Evolutionary conservation across 2,329 filamentous ascomycete species (phyloP).

Genomic region (Colletotrichum aenigma): DNA sequence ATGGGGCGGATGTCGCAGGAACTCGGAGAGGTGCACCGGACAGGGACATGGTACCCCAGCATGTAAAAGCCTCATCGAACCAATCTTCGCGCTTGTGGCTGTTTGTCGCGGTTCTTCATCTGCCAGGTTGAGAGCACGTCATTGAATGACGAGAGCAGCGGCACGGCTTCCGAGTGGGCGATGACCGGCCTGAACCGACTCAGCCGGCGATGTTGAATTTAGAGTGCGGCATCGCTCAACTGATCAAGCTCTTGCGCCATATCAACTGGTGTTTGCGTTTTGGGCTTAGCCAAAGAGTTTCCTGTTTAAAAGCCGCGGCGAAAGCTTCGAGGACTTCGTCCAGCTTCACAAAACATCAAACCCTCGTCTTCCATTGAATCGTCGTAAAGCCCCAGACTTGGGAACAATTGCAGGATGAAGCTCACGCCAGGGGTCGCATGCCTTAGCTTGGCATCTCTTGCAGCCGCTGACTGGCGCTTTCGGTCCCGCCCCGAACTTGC

Average conservation of each 20-base stretch:
- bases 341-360: background rate
- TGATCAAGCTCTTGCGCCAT: background rate
- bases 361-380: background rate
- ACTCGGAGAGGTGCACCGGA: background rate
- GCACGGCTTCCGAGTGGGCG: background rate
- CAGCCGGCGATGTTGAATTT: background rate
- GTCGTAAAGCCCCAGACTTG: accelerated
- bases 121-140: background rate
- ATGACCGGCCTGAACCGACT: background rate
- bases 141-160: background rate
- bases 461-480: background rate
- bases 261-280: background rate
- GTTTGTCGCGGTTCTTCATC: background rate
- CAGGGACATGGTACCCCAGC: background rate
- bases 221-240: accelerated
- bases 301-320: background rate
- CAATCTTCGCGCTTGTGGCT: background rate
- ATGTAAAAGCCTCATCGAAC: background rate
- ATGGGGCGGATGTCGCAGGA: background rate
- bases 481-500: background rate
- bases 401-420: accelerated
- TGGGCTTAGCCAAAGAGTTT: background rate
- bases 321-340: background rate
- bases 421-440: background rate
- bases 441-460: background rate